Percentiles rank a stretch among this genome's conserved stretches.
These are phyloP conservation scores for Penicillium malachiteum DNA, from an alignment of 495 filamentous ascomycete genomes.

Conservation along the genomic window DNA sequence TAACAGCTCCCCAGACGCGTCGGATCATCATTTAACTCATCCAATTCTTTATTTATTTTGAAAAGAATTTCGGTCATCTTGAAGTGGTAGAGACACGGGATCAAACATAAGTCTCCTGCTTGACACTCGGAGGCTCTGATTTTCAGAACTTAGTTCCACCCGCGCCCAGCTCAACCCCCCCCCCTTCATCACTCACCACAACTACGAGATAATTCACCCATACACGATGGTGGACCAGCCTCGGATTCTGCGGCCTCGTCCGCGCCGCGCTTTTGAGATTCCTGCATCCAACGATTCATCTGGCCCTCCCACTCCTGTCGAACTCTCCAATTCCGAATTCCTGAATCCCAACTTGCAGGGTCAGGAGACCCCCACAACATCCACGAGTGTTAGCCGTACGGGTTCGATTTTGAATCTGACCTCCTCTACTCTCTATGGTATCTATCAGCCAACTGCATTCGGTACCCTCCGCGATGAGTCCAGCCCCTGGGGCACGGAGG, in stretches of 20 bases:
- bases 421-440: conserved; percentile 83
- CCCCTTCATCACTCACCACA: not conserved
- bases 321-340: conserved; percentile 32
- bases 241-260: conserved; percentile 67
- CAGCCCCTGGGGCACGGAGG: conserved; percentile 70
- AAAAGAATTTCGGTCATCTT: not conserved
- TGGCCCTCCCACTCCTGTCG: conserved; percentile 46
- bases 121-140: conserved; percentile 11
- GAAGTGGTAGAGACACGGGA: not conserved
- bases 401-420: conserved; percentile 85
- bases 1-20: conserved; percentile 5
- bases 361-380: conserved; percentile 22
- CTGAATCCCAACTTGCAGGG: conserved; percentile 30
- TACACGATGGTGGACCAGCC: conserved; percentile 46
- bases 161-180: not conserved
- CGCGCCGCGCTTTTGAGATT: conserved; percentile 72
- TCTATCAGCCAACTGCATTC: conserved; percentile 71
- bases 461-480: conserved; percentile 51
- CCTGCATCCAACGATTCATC: conserved; percentile 56
- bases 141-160: conserved; percentile 1
- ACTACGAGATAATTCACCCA: conserved; percentile 2
- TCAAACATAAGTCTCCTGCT: not conserved
- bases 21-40: conserved; percentile 2
- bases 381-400: conserved; percentile 53
- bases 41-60: not conserved